Conservation (phyloP, 1,139 yeast species). For the Debaryomyces singareniensis region DNA sequence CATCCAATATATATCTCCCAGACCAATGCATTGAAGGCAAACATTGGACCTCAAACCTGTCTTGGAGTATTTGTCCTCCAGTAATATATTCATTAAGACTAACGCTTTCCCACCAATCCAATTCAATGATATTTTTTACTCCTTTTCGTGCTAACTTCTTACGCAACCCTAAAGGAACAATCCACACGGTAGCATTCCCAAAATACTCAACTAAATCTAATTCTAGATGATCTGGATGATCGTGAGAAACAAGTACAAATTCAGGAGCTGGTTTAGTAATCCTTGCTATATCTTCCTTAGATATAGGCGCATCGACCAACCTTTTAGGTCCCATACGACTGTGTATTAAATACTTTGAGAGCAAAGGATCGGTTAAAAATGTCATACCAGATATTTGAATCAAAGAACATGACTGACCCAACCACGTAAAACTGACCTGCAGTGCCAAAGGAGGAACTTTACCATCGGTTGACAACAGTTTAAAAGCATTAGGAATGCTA, state of each 20-base stretch:
- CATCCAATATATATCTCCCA: constrained; percentile 70
- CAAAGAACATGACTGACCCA: constrained; percentile 85
- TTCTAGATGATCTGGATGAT: constrained; percentile 93
- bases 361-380: constrained; percentile 79
- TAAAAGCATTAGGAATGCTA: constrained; percentile 4
- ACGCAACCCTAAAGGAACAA: constrained; percentile 78
- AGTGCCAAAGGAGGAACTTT: constrained; percentile 25
- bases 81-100: constrained; percentile 31
- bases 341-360: constrained; percentile 61
- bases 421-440: constrained; percentile 73
- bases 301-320: constrained; percentile 65
- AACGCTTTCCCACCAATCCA: constrained; percentile 88
- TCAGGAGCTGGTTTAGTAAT: constrained; percentile 48
- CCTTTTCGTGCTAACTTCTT: constrained; percentile 52
- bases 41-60: constrained; percentile 73
- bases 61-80: constrained; percentile 22
- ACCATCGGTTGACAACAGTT: constrained; percentile 5
- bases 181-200: constrained; percentile 65
- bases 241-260: constrained; percentile 78
- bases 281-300: constrained; percentile 52
- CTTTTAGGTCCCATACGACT: constrained; percentile 74
- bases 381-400: constrained; percentile 68
- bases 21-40: constrained; percentile 99
- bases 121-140: constrained; percentile 53
- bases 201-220: constrained; percentile 49